Evolutionary conservation across 306 rosid genomes (phyloP).

Genomic region (Vachellia pachyceras): DNA sequence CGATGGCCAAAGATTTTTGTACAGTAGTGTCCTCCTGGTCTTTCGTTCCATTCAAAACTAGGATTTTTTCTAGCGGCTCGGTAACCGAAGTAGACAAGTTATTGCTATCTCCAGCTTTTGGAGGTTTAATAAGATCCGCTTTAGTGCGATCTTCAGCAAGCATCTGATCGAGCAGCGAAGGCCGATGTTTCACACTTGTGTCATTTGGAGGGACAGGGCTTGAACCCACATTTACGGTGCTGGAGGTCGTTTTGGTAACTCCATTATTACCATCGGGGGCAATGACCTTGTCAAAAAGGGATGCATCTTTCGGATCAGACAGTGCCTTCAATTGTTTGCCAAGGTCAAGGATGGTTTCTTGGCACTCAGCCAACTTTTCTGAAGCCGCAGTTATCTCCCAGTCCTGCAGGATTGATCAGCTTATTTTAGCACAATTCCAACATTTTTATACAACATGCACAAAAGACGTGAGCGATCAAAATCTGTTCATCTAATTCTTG

Average conservation of each 20-base stretch:
- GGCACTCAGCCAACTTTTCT: conserved; percentile 95
- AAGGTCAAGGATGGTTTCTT: conserved; percentile 86
- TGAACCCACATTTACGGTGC: conserved; percentile 1
- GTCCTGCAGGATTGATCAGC: conserved; percentile 59
- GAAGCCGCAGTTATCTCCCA: conserved; percentile 92
- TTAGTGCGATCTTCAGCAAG: conserved; percentile 66
- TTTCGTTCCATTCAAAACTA: conserved; percentile 49
- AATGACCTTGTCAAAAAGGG: conserved; percentile 63
- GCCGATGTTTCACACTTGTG: conserved; percentile 45
- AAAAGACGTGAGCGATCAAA: conserved; percentile 8
- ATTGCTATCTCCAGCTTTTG: conserved; percentile 46
- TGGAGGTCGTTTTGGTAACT: conserved; percentile 24
- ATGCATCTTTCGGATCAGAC: conserved; percentile 72
- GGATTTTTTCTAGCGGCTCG: conserved; percentile 47
- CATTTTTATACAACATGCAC: background rate
- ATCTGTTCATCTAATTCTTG: background rate
- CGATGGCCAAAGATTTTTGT: conserved; percentile 62
- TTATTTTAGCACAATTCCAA: conserved; percentile 13
- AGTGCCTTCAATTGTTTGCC: conserved; percentile 92
- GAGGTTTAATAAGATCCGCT: conserved; percentile 24
- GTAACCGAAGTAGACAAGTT: conserved; percentile 39
- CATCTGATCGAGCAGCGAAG: conserved; percentile 79
- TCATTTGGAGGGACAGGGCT: conserved; percentile 37
- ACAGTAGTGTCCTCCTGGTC: conserved; percentile 44
- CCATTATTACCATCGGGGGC: conserved; percentile 39